Percentiles rank a stretch among this genome's conserved stretches.
phyloP scores from a whole-genome alignment of 371 early-diverging fungal species.

The Apophysomyces elegans region DNA sequence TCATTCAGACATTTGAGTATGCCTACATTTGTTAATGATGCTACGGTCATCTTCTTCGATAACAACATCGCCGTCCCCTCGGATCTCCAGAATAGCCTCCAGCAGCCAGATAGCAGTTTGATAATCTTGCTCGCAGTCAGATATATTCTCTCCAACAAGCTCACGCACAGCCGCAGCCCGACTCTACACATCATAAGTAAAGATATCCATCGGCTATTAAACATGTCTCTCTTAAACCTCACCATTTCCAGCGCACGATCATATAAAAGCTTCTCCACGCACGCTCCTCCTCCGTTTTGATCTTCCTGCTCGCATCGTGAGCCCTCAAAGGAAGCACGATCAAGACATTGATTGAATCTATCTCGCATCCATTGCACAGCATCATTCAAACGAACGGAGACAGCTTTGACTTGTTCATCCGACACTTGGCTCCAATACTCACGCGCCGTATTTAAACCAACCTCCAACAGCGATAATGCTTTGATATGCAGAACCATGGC shows the following conservation, averaged over 20 bases:
- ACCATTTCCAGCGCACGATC: conserved; percentile 71
- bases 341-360: conserved; percentile 85
- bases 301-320: conserved; percentile 45
- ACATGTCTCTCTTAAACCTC: conserved; percentile 12
- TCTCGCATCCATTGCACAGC: conserved; percentile 89
- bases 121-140: conserved; percentile 76
- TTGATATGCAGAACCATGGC: conserved; percentile 77
- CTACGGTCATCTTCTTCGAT: conserved; percentile 64
- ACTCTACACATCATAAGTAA: conserved; percentile 34
- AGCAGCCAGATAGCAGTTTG: conserved; percentile 82
- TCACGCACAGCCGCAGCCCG: conserved; percentile 59
- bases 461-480: conserved; percentile 75
- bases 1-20: neutral
- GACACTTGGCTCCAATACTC: conserved; percentile 67
- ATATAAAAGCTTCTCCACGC: conserved; percentile 72
- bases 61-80: conserved; percentile 44
- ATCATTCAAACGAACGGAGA: conserved; percentile 51
- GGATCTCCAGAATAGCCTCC: conserved; percentile 69
- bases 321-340: conserved; percentile 73
- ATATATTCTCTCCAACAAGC: conserved; percentile 58
- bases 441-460: conserved; percentile 73
- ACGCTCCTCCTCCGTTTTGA: conserved; percentile 43
- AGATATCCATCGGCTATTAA: neutral
- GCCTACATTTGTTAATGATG: conserved; percentile 64
- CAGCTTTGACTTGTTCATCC: conserved; percentile 28